Conservation (phyloP, 2,329 filamentous ascomycete species). For the Stagonosporopsis tanaceti region DNA sequence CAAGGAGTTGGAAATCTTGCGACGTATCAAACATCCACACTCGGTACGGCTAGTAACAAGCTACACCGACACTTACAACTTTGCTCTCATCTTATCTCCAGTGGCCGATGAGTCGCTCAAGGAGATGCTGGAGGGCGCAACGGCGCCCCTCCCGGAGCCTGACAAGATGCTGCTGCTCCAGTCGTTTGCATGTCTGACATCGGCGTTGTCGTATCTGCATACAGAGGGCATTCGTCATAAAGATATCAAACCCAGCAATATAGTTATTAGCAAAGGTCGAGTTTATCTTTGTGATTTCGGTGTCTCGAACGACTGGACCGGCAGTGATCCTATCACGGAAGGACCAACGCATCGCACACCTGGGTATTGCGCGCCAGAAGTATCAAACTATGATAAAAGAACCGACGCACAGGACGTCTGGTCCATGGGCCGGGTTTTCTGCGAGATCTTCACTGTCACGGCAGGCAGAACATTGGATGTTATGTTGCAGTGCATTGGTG, state of each 20-base stretch:
- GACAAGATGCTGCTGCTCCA: background rate
- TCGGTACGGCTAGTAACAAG: background rate
- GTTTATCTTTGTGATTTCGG: constrained; percentile 7
- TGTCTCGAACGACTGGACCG: constrained; percentile 1
- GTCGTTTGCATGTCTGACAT: constrained; percentile 1
- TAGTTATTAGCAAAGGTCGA: background rate
- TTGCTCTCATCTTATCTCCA: background rate
- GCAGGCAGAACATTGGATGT: background rate
- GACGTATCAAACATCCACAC: background rate
- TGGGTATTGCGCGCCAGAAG: background rate
- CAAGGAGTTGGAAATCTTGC: background rate
- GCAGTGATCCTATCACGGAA: background rate
- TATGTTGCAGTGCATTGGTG: background rate
- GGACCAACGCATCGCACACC: background rate
- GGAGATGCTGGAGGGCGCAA: background rate
- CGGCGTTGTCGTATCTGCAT: background rate
- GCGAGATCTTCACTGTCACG: constrained; percentile 9
- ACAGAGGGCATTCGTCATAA: background rate
- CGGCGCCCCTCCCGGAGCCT: background rate
- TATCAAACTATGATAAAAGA: background rate
- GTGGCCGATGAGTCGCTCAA: constrained; percentile 1
- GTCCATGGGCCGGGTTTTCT: constrained; percentile 3
- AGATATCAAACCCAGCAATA: constrained; percentile 2
- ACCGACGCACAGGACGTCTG: background rate
- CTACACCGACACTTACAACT: background rate